Evolutionary conservation across 129 eudicot genomes (phyloP), one percentile per base, ranked within the genome.

Genomic region (Artemisia argyi): DNA sequence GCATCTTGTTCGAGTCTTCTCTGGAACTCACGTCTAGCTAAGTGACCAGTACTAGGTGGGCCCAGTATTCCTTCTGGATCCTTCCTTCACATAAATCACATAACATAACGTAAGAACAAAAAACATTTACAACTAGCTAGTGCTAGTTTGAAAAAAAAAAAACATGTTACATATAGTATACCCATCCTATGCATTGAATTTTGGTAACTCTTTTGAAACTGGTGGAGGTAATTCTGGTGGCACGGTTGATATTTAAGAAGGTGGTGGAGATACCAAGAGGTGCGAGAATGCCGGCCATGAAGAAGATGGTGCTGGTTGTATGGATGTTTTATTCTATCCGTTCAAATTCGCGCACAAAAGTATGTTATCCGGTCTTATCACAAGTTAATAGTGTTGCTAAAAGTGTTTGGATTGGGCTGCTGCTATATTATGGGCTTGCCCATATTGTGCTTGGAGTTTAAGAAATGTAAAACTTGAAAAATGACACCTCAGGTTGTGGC

Each of bases 51-150:
- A 49, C 76, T 54, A 35, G 97, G 90, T 19, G 97, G 87, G 3
- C 91, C 89, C 30, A 95, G 68, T 60, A 95, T 48, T 16, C 99
- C 97, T 66, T 95, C 97, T 9, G 97, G 99, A 73, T 95, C 99
- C 99, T 91, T 84, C 85, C 86, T 83, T 89, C 73, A 79, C 85
- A 83, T 42, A 73, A 35, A 84, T 56, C 77, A 77, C 49, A 61
- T 70, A 16, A 32, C 12, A 63, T 80, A 39, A 11, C 28, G 30
- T 22, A 14, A 61, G 15, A 11, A 20, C 6, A 2, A 39, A 39
- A 8, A 35, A 39, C 7, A 30, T 19, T 13, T 64, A 73, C 35
- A 72, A 30, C 5, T 49, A 46, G 56, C 7, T 13, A 50, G 30
- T 72, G 15, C 2, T 5, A 66, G n/a, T 12, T 30, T 30, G n/a